Evolutionary conservation across 2,329 filamentous ascomycete genomes (phyloP), one percentile per base, ranked within the genome.

Genomic region (Alternaria longipes): DNA sequence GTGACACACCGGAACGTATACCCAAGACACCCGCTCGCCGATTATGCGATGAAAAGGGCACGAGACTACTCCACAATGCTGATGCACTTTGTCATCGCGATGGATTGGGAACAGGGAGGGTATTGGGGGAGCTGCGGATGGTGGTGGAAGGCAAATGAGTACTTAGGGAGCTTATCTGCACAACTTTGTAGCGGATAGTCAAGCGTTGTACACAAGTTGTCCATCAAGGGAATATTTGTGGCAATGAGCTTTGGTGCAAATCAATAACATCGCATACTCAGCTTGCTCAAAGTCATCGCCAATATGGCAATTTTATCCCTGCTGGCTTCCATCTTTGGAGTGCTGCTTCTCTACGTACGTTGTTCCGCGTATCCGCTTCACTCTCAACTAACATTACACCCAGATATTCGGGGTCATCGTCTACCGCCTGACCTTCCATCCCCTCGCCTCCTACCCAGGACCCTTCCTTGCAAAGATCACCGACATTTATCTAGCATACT

Each of bases 401-500:
- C 56, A 77, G 75, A 68, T 74, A 30, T 60, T 64, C 22, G 63
- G 64, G 8, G 63, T 76, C 1, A 68, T 75, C 41, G 9, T 78
- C 60, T 82, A 83, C 65, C 74, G 79, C 42, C 60, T 83, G 11
- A 79, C 75, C 44, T 69, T 83, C 11, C 81, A 83, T 58, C 81
- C 81, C 8, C 76, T 83, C 4, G 74, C 81, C 8, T 72, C 70
- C 20, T 81, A 81, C 59, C 81, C 81, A 0, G 81, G 81, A 18
- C 81, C 81, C 2, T 71, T 77, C 26, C 76, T 79, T 20, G 77
- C 77, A n/a, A 70, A 71, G 52, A 70, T 78, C 34, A 78, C 78
- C 24, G 76, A 79, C 62, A 73, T 74, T 59, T 75, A 78, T 59
- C 72, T 78, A 20, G 73, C 78, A 30, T 94, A 91, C 76, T 89